Evolutionary conservation across 2,329 filamentous ascomycete genomes (phyloP), one percentile per base, ranked within the genome.

Genomic region (Setomelanomma holmii): DNA sequence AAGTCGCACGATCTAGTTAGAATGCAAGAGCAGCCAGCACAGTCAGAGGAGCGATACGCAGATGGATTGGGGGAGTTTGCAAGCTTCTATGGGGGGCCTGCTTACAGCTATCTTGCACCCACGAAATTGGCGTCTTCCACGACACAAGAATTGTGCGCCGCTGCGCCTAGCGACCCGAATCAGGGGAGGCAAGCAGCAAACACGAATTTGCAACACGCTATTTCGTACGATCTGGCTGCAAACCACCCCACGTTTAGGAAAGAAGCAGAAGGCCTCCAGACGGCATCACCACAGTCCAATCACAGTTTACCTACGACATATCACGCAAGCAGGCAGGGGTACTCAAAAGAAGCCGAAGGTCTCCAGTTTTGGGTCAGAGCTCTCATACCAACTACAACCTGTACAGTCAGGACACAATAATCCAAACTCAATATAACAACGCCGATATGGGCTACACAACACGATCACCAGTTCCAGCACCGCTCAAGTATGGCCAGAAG

Each of bases 231-330:
- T 12, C 33, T 55, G 16, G 51, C 58, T 43, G 49, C 52, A 11
- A 55, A 49, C 17, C 41, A 43, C 7, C 52, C 53, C 23, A 30
- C 41, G 27, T 42, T 47, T 33, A 46, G 38, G 30, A 35, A 34
- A 30, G 50, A 53, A 36, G 49, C 53, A 17, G 56, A 55, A 44
- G 55, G 55, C 4, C 51, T 58, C 12, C 57, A 56, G 34, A 33
- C 56, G 8, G 51, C 43, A 14, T 45, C 39, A 44, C 2, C 27
- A 33, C 27, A 27, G 16, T 24, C 44, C 30, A 22, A 40, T 42
- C 40, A 41, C 22, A 27, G 27, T 12, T 14, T 27, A 16, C n/a
- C 38, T 20, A 30, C 24, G 40, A 41, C 45, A 41, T 42, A 49
- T 42, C 39, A 24, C 38, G 30, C 30, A 17, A 49, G 14, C 10